These are phyloP conservation scores for Lathyrus aphaca DNA, from an alignment of 306 rosid genomes.

Conservation along the genomic window DNA sequence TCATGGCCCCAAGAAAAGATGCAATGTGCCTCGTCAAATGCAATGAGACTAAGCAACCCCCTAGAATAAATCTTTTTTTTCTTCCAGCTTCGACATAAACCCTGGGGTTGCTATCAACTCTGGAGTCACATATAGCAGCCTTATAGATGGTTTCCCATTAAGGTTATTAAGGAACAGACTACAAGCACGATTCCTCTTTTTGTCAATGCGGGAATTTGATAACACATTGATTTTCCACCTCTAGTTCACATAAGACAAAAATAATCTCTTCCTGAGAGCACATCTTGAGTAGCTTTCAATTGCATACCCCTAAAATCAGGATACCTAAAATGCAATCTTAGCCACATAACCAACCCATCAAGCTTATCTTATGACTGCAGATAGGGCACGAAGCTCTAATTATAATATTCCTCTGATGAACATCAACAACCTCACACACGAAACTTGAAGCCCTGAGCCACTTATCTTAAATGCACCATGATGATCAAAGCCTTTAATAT, in stretches of 20 bases:
- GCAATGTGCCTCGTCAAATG: slow-evolving; percentile 99
- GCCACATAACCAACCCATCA: too few relatives aligned
- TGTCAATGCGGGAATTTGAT: slow-evolving; percentile 86
- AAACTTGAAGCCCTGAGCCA: too few relatives aligned
- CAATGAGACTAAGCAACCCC: slow-evolving; percentile 87
- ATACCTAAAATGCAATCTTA: slow-evolving; percentile 93
- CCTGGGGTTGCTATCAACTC: slow-evolving; percentile 90
- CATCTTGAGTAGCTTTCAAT: slow-evolving; percentile 80
- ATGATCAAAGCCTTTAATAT: too few relatives aligned
- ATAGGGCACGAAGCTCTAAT: too few relatives aligned
- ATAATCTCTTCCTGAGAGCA: slow-evolving; percentile 84
- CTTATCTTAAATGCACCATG: too few relatives aligned
- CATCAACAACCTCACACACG: too few relatives aligned
- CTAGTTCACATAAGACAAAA: slow-evolving; percentile 98
- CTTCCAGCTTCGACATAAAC: slow-evolving; percentile 80
- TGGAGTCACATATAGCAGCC: slow-evolving; percentile 90
- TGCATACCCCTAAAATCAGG: slow-evolving; percentile 80
- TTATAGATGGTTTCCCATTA: slow-evolving; percentile 79
- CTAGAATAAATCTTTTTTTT: slow-evolving; percentile 63
- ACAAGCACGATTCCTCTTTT: slow-evolving; percentile 82
- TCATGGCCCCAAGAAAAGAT: slow-evolving; percentile 97
- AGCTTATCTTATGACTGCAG: too few relatives aligned
- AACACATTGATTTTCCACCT: slow-evolving; percentile 97
- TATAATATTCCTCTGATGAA: too few relatives aligned
- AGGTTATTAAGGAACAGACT: slow-evolving; percentile 86